phyloP scores from a whole-genome alignment of 2,329 filamentous ascomycete genomes.

The Calonectria montana region DNA sequence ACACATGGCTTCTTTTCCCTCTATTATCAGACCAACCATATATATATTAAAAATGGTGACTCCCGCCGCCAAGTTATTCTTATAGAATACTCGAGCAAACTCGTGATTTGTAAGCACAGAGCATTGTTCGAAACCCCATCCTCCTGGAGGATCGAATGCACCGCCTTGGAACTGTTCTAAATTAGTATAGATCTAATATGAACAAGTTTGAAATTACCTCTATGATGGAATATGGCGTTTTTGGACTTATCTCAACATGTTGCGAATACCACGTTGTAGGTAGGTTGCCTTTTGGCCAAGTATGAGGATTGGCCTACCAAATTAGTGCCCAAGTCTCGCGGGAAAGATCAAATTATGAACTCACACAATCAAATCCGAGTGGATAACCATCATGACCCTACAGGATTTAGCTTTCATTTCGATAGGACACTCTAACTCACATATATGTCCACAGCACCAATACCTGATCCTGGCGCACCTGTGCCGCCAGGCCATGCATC shows the following conservation, averaged over 20 bases:
- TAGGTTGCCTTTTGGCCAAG: constrained; percentile 44
- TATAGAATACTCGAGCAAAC: constrained; percentile 83
- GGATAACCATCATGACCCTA: constrained; percentile 74
- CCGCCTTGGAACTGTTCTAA: constrained; percentile 72
- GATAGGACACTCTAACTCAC: constrained; percentile 22
- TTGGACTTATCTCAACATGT: constrained; percentile 72
- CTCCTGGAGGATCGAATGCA: constrained; percentile 80
- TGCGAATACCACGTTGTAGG: constrained; percentile 61
- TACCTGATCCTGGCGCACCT: constrained; percentile 71
- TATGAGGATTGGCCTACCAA: constrained; percentile 58
- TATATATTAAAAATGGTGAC: constrained; percentile 78
- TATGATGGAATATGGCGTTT: constrained; percentile 72
- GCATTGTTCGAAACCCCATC: constrained; percentile 76
- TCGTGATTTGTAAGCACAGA: constrained; percentile 75
- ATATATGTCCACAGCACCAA: constrained; percentile 69
- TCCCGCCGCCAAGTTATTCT: constrained; percentile 76
- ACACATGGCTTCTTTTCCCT: accelerated
- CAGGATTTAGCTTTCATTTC: accelerated
- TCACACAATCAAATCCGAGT: constrained; percentile 66
- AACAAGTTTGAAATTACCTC: constrained; percentile 11
- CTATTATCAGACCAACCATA: constrained; percentile 64
- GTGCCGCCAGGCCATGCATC: constrained; percentile 72
- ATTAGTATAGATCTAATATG: neutral
- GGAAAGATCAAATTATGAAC: accelerated
- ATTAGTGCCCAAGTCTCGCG: neutral